phyloP scores from a whole-genome alignment of 257 asterid species.

The Solanum lignicaule region DNA sequence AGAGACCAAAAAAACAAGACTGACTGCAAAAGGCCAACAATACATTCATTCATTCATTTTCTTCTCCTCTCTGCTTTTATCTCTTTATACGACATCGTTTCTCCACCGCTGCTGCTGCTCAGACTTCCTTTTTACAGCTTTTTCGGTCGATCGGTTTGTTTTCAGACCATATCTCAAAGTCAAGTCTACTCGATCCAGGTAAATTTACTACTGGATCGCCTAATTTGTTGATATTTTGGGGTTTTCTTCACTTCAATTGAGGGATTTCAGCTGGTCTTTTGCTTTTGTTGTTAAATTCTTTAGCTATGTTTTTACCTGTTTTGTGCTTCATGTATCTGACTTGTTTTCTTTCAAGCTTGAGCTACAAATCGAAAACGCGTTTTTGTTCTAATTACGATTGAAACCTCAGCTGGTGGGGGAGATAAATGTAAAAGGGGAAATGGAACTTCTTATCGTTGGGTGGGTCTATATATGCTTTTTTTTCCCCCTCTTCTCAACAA shows the following conservation, averaged over 20 bases:
- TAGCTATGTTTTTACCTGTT: neutral
- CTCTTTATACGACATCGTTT: slow-evolving; percentile 23
- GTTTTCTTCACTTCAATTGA: neutral
- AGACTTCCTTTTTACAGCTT: slow-evolving; percentile 8
- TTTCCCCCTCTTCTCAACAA: neutral
- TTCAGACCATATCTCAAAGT: neutral
- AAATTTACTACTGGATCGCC: neutral
- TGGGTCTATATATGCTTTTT: neutral
- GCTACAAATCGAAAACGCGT: neutral
- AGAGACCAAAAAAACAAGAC: neutral
- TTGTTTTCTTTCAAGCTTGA: neutral
- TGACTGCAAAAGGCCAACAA: neutral
- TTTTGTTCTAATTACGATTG: neutral
- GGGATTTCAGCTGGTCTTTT: neutral
- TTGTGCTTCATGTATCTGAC: neutral
- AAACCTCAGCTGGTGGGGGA: neutral
- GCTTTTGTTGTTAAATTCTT: neutral
- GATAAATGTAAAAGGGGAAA: neutral
- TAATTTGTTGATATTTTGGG: neutral
- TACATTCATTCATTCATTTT: neutral
- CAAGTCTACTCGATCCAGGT: neutral
- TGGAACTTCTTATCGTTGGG: neutral
- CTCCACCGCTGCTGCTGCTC: neutral
- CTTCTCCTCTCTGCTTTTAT: neutral
- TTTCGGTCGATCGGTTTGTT: slow-evolving; percentile 14